Percentiles rank a stretch among this genome's conserved stretches.
These are phyloP conservation scores for Alternaria arbusti DNA, from an alignment of 2,329 filamentous ascomycete species.

Conservation along the genomic window DNA sequence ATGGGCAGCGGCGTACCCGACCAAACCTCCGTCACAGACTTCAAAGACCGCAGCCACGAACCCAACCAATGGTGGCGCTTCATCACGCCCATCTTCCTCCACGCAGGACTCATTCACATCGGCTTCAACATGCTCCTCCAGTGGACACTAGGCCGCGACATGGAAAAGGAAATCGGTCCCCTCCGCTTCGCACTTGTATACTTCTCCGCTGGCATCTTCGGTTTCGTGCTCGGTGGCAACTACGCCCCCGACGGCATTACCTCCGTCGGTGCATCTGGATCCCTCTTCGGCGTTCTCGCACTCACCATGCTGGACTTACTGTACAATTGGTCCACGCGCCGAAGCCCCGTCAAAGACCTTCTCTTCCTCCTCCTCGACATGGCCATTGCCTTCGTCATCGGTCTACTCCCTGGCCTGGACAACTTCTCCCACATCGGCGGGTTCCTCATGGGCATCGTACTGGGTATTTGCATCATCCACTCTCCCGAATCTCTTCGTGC, in stretches of 20 bases:
- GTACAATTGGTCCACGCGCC: constrained; percentile 87
- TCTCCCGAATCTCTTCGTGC: constrained; percentile 82
- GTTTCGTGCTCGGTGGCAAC: constrained; percentile 93
- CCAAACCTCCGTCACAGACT: constrained; percentile 57
- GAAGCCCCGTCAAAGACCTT: constrained; percentile 80
- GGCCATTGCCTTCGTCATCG: constrained; percentile 87
- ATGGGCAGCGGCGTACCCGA: constrained; percentile 76
- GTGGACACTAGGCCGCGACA: constrained; percentile 86
- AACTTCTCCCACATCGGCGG: constrained; percentile 98
- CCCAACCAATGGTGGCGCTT: constrained; percentile 98
- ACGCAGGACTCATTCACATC: constrained; percentile 93
- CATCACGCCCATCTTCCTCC: constrained; percentile 93
- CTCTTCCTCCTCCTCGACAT: constrained; percentile 86
- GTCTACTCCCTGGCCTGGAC: constrained; percentile 88
- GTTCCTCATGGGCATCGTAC: constrained; percentile 86
- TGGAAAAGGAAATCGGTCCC: constrained; percentile 88
- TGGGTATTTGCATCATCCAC: constrained; percentile 86
- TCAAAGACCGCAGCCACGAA: constrained; percentile 64
- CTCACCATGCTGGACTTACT: constrained; percentile 86
- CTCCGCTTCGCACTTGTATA: constrained; percentile 91
- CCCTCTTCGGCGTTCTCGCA: constrained; percentile 89
- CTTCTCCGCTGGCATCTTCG: constrained; percentile 89
- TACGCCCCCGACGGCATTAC: constrained; percentile 82
- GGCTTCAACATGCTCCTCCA: constrained; percentile 94
- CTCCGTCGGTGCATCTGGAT: constrained; percentile 85